A percentile compares a stretch with the other conserved stretches of the same genome.
Conservation (phyloP, 192 early-diverging fungal species). For the Coemansia sp. region DNA sequence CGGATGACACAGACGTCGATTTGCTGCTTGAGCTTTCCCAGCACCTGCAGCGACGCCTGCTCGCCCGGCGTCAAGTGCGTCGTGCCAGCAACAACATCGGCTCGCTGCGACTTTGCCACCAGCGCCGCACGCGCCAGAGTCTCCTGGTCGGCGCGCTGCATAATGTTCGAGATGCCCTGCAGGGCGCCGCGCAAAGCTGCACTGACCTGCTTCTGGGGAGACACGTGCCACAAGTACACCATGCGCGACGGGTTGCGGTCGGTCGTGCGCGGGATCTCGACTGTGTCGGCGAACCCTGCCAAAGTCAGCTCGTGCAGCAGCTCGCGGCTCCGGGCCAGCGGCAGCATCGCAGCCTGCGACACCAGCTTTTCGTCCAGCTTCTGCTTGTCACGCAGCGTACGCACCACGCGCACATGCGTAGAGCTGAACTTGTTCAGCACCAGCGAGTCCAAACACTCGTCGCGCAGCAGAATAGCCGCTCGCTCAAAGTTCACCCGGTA, state of each 20-base stretch:
- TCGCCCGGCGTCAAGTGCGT: slow-evolving; percentile 56
- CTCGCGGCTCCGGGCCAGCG: slow-evolving; percentile 62
- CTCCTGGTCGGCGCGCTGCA: slow-evolving; percentile 58
- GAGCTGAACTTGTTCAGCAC: slow-evolving; percentile 63
- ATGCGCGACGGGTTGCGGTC: slow-evolving; percentile 75
- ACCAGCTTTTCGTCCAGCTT: slow-evolving; percentile 75
- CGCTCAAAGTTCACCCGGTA: slow-evolving; percentile 62
- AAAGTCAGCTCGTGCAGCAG: slow-evolving; percentile 58
- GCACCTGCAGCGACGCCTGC: slow-evolving; percentile 44
- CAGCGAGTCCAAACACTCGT: slow-evolving; percentile 57
- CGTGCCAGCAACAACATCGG: slow-evolving; percentile 61
- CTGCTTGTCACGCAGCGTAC: slow-evolving; percentile 68
- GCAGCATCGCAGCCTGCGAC: slow-evolving; percentile 66
- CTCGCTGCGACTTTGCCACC: slow-evolving; percentile 63
- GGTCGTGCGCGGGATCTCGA: slow-evolving; percentile 69
- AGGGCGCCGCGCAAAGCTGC: slow-evolving; percentile 56
- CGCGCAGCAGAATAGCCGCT: slow-evolving; percentile 57
- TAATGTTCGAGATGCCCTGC: slow-evolving; percentile 59
- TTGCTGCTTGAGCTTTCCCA: slow-evolving; percentile 47
- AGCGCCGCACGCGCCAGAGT: slow-evolving; percentile 49
- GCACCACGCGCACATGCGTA: slow-evolving; percentile 60
- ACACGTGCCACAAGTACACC: slow-evolving; percentile 69
- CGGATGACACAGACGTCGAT: slow-evolving; percentile 52
- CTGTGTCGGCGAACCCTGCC: slow-evolving; percentile 53
- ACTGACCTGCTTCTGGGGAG: slow-evolving; percentile 53